phyloP scores from a whole-genome alignment of 106 monocot genomes.

The Vanilla planifolia region DNA sequence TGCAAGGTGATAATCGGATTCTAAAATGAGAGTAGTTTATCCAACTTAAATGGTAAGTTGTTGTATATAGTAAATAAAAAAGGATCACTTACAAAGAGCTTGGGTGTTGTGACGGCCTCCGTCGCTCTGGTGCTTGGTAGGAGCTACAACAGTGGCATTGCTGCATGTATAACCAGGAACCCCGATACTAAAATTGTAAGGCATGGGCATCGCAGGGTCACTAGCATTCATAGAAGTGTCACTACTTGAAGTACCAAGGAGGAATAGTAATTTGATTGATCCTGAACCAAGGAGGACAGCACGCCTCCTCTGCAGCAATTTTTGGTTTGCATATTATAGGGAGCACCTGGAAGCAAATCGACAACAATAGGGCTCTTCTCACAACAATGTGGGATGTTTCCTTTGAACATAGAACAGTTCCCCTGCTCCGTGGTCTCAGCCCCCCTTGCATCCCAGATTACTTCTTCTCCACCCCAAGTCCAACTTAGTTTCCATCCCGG shows the following conservation, averaged over 20 bases:
- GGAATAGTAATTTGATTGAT: conserved; percentile 14
- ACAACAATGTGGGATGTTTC: conserved; percentile 53
- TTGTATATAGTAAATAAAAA: too few relatives aligned
- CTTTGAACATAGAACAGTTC: conserved; percentile 51
- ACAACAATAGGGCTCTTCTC: conserved; percentile 53
- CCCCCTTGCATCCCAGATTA: conserved; percentile 54
- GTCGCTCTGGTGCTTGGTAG: conserved; percentile 29
- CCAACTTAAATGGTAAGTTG: too few relatives aligned
- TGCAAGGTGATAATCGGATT: too few relatives aligned
- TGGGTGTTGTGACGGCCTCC: conserved; percentile 27
- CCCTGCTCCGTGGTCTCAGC: conserved; percentile 82
- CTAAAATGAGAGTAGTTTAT: too few relatives aligned
- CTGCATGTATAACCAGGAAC: conserved; percentile 71
- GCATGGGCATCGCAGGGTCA: neutral
- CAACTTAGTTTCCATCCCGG: conserved; percentile 83
- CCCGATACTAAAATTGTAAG: conserved; percentile 48
- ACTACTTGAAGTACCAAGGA: conserved; percentile 29
- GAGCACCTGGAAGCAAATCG: conserved; percentile 51
- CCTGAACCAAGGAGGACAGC: conserved; percentile 46
- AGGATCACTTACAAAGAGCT: conserved; percentile 43
- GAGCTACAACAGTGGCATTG: conserved; percentile 12
- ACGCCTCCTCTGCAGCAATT: conserved; percentile 85
- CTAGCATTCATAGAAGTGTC: neutral
- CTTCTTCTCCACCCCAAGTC: conserved; percentile 54
- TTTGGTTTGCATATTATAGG: conserved; percentile 48